These are phyloP conservation scores for Phytophthora pinifolia DNA, from an alignment of 352 stramenopile species.

Conservation along the genomic window DNA sequence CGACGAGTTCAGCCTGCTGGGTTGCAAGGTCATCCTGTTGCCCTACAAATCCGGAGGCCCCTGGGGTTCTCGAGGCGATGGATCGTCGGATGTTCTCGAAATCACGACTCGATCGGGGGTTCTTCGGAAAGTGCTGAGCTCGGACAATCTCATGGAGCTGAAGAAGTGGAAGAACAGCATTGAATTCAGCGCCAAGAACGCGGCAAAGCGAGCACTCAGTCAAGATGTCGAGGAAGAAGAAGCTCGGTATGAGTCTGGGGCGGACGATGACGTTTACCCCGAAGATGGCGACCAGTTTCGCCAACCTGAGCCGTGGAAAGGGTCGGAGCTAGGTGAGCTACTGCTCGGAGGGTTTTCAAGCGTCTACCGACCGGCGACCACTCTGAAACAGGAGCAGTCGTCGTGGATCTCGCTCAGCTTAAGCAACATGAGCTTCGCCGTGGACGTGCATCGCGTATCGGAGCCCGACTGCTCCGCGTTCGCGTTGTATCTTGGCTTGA, in stretches of 20 bases:
- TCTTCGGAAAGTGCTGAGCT: slow-evolving; percentile 68
- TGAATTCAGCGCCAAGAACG: slow-evolving; percentile 50
- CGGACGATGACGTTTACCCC: slow-evolving; percentile 20
- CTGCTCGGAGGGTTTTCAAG: slow-evolving; percentile 74
- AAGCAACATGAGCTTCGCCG: slow-evolving; percentile 53
- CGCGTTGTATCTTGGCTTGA: slow-evolving; percentile 54
- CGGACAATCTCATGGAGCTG: slow-evolving; percentile 52
- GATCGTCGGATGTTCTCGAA: slow-evolving; percentile 50
- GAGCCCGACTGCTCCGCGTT: slow-evolving; percentile 66
- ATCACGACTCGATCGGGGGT: slow-evolving; percentile 48
- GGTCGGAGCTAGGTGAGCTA: slow-evolving; percentile 46
- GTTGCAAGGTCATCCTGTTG: slow-evolving; percentile 70
- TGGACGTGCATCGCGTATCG: slow-evolving; percentile 69
- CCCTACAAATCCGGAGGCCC: slow-evolving; percentile 51
- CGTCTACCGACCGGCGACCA: slow-evolving; percentile 48
- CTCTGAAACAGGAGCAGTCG: slow-evolving; percentile 52
- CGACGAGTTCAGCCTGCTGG: slow-evolving; percentile 62
- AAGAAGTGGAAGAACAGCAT: slow-evolving; percentile 77
- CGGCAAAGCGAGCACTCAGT: slow-evolving; percentile 31
- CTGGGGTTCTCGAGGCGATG: slow-evolving; percentile 33
- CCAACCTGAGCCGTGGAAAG: slow-evolving; percentile 24
- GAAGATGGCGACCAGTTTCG: slow-evolving; percentile 16
- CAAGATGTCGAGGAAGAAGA: slow-evolving; percentile 40
- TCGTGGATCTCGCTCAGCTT: slow-evolving; percentile 80
- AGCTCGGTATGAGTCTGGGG: slow-evolving; percentile 26